Evolutionary conservation across 768 basidiomycete species (phyloP), one percentile per base, ranked within the genome.

Genomic region (Termitomyces sp.): DNA sequence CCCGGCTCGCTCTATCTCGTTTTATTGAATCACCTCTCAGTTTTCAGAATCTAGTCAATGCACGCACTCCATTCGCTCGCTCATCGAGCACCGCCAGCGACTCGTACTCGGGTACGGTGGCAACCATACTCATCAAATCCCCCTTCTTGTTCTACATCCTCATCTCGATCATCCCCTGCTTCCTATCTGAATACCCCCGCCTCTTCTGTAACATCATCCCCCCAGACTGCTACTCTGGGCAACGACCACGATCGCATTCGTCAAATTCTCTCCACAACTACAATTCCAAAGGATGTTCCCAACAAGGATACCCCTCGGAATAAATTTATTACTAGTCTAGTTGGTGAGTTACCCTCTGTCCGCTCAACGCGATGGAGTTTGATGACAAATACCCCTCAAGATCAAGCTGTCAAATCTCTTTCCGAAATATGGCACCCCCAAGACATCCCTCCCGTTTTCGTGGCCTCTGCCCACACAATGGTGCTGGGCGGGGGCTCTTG

Each of bases 371-470:
- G 31, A 31, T 23, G 9, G 47, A 35, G 54, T 52, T 47, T 38
- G 33, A 57, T 63, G 61, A 65, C 58, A 50, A 57, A 56, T 59
- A n/a, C 53, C 33, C 48, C 38, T 49, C 23, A 67, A 91, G 89
- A 91, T 75, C 86, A 89, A 81, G 84, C 89, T 36, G 84, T 91
- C 56, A 87, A 84, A 63, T 85, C 83, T 3, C 69, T 92, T 52
- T 84, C 80, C 65, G 88, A 91, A 60, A 87, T 89, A 69, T 92
- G 90, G 90, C 84, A 78, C 35, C 83, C 84, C 1, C 83, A 90
- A 63, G 83, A 89, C 63, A 85, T 91, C 25, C 89, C 90, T 1
- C 45, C 64, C 23, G 77, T 79, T 15, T 90, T 66, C 61, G 60
- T 77, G 54, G 70, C 74, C 27, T 65, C 67, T 29, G 69, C 67